These are phyloP conservation scores for Colletotrichum sublineola DNA, from an alignment of 2,329 filamentous ascomycete genomes.

Conservation along the genomic window DNA sequence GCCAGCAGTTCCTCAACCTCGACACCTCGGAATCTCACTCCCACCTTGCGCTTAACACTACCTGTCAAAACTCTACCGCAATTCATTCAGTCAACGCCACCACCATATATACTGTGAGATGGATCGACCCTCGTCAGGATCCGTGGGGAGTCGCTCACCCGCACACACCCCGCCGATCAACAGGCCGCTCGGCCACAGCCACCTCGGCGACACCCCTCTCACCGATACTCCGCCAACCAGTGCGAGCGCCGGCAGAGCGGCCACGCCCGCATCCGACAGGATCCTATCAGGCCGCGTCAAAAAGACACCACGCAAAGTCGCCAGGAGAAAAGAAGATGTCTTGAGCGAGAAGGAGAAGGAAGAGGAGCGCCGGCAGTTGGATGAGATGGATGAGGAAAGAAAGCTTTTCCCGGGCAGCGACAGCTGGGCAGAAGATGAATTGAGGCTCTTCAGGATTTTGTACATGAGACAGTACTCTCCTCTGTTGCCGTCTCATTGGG, in stretches of 20 bases:
- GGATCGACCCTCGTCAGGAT: slow-evolving; percentile 26
- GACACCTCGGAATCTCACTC: background rate
- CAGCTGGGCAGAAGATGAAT: slow-evolving; percentile 66
- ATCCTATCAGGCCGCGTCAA: slow-evolving; percentile 33
- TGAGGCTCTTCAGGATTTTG: slow-evolving; percentile 57
- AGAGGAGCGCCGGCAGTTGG: slow-evolving; percentile 26
- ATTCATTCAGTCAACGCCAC: background rate
- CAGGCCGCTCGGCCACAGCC: slow-evolving; percentile 17
- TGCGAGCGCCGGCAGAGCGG: slow-evolving; percentile 31
- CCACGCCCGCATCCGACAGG: slow-evolving; percentile 34
- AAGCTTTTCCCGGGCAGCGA: slow-evolving; percentile 57
- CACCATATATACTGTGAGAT: slow-evolving; percentile 3
- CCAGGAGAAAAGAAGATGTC: slow-evolving; percentile 29
- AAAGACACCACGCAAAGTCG: slow-evolving; percentile 29
- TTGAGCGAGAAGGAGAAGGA: slow-evolving; percentile 38
- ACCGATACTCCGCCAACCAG: slow-evolving; percentile 39
- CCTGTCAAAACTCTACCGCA: background rate
- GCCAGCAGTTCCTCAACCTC: background rate
- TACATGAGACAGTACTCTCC: slow-evolving; percentile 58
- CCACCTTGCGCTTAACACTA: background rate
- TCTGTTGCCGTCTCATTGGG: slow-evolving; percentile 57
- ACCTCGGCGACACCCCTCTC: slow-evolving; percentile 29
- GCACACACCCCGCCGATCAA: slow-evolving; percentile 22
- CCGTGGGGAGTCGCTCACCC: slow-evolving; percentile 22
- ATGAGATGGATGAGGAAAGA: slow-evolving; percentile 59